Conservation (phyloP, 2,329 filamentous ascomycete species). For the Fusarium sp. region DNA sequence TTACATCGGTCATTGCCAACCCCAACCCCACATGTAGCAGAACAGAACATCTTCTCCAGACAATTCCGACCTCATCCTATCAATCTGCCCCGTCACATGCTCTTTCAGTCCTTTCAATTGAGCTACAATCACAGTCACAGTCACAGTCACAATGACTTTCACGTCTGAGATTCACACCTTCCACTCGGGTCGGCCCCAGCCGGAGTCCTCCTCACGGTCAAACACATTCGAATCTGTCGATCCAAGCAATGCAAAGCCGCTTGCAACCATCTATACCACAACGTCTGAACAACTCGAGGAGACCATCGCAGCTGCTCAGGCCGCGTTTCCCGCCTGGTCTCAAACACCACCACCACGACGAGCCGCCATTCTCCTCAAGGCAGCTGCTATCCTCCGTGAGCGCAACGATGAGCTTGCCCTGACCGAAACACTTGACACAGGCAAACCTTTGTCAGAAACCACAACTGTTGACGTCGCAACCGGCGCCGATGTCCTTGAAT, state of each 20-base stretch:
- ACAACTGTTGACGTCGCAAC: conserved; percentile 86
- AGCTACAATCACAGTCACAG: conserved; percentile 32
- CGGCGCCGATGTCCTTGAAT: conserved; percentile 88
- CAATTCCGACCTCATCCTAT: background rate
- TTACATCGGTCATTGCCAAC: conserved; percentile 13
- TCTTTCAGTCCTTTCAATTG: conserved; percentile 12
- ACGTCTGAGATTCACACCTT: conserved; percentile 72
- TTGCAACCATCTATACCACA: conserved; percentile 81
- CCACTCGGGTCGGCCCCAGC: conserved; percentile 79
- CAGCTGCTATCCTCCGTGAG: conserved; percentile 79
- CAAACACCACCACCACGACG: conserved; percentile 80
- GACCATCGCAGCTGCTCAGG: conserved; percentile 78
- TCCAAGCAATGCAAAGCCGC: conserved; percentile 77
- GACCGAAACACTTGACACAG: conserved; percentile 87
- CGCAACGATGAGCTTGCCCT: conserved; percentile 85
- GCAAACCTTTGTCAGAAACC: conserved; percentile 89
- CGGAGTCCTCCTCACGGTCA: conserved; percentile 67
- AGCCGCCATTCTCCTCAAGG: conserved; percentile 82
- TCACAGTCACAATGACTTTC: conserved; percentile 55
- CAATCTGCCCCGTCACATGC: background rate
- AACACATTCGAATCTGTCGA: conserved; percentile 80
- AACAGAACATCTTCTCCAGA: conserved; percentile 12
- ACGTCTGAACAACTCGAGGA: conserved; percentile 77
- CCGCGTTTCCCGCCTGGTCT: conserved; percentile 84
- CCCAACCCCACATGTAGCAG: conserved; percentile 9